A percentile compares a stretch with the other conserved stretches of the same genome.
Conservation (phyloP, 495 filamentous ascomycete genomes). For the Penicillium paxilli region DNA sequence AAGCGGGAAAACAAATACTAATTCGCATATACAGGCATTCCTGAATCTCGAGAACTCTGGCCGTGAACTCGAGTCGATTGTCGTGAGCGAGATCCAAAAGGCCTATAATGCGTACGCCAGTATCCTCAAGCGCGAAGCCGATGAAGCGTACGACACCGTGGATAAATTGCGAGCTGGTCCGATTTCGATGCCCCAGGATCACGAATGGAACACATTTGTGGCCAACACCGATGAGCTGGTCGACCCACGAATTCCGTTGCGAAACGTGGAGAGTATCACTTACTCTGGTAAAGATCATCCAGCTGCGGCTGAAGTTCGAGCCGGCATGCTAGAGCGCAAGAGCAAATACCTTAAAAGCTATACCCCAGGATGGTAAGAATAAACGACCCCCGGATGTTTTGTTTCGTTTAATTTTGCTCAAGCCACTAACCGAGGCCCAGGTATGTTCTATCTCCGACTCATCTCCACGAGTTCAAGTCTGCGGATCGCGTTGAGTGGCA, state of each 20-base stretch:
- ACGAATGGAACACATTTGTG: constrained; percentile 87
- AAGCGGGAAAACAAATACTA: no score
- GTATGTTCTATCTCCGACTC: constrained; percentile 95
- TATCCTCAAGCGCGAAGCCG: constrained; percentile 86
- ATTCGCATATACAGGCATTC: constrained; percentile 64
- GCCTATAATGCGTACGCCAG: constrained; percentile 89
- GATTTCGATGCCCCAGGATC: constrained; percentile 84
- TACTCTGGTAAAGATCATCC: constrained; percentile 94
- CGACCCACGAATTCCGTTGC: constrained; percentile 76
- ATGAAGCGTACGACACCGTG: constrained; percentile 72
- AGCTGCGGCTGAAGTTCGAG: constrained; percentile 80
- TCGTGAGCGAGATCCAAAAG: constrained; percentile 96
- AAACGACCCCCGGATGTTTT: no score
- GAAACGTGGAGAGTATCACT: constrained; percentile 78
- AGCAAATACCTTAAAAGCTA: constrained; percentile 99
- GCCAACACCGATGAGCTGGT: constrained; percentile 83
- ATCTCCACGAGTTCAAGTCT: constrained; percentile 97
- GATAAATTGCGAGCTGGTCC: constrained; percentile 83
- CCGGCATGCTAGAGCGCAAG: constrained; percentile 92
- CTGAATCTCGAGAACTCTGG: constrained; percentile 94
- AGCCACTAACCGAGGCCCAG: constrained; percentile 48
- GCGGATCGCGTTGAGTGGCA: constrained; percentile 70
- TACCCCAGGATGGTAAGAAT: constrained; percentile 89
- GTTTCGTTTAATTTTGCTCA: no score
- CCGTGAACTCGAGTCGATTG: constrained; percentile 90